Evolutionary conservation across 805 yeast genomes (phyloP).

Genomic region (Pichia rugopelliculosa): DNA sequence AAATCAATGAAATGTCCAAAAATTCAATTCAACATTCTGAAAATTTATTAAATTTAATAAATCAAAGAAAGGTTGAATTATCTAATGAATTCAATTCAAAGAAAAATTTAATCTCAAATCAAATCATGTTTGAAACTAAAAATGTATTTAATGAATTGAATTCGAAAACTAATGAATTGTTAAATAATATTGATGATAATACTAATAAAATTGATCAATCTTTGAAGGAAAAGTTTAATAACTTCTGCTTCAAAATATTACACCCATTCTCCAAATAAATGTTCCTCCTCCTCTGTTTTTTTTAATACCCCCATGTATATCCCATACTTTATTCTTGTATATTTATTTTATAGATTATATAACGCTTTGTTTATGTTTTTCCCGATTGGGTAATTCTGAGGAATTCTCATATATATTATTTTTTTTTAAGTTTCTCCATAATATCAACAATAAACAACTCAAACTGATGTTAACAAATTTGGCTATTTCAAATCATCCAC

Average conservation of each 20-base stretch:
- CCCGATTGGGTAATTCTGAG: slow-evolving; percentile 2
- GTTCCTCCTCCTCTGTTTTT: too few species aligned
- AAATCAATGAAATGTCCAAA: slow-evolving; percentile 12
- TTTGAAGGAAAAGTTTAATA: not conserved
- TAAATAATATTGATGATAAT: not conserved
- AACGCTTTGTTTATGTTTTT: slow-evolving; percentile 2
- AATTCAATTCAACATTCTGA: not conserved
- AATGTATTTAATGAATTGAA: slow-evolving; percentile 8
- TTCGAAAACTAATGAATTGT: slow-evolving; percentile 2
- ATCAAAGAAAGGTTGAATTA: not conserved
- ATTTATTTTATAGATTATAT: not conserved
- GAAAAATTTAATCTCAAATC: not conserved
- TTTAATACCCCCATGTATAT: not conserved
- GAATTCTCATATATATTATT: not conserved
- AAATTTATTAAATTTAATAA: not conserved
- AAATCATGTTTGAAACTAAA: slow-evolving; percentile 1
- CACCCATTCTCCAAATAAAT: not conserved
- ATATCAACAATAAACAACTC: not conserved
- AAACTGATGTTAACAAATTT: too few species aligned
- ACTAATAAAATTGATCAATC: not conserved
- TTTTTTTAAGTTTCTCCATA: not conserved
- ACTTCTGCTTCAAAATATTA: not conserved
- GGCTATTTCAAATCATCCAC: too few species aligned
- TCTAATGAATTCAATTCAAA: slow-evolving; percentile 2
- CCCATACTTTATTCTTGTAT: not conserved